Evolutionary conservation across 192 early-diverging fungal species (phyloP).

Genomic region (Rhizophagus sp.): DNA sequence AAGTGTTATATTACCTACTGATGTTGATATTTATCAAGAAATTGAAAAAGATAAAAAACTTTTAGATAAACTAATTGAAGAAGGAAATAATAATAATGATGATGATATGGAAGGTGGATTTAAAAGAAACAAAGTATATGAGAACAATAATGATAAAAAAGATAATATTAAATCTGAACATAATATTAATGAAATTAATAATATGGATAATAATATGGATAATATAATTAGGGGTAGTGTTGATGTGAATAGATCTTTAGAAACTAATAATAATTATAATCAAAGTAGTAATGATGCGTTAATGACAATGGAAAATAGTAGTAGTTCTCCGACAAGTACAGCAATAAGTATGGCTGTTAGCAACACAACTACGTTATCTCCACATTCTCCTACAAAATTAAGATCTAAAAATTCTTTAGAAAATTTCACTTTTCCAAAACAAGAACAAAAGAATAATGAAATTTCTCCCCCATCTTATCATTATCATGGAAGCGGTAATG

Average conservation of each 20-base stretch:
- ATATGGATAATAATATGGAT: too few relatives aligned
- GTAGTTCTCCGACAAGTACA: background rate
- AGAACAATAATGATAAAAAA: background rate
- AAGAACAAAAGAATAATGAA: background rate
- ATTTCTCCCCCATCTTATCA: background rate
- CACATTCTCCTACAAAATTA: background rate
- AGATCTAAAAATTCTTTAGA: background rate
- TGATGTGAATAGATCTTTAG: too few relatives aligned
- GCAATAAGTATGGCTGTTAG: background rate
- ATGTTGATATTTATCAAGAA: constrained; percentile 49
- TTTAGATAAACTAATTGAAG: background rate
- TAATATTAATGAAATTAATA: too few relatives aligned
- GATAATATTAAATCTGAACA: background rate
- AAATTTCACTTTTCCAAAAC: background rate
- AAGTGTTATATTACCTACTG: constrained; percentile 37
- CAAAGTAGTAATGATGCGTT: too few relatives aligned
- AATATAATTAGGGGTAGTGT: too few relatives aligned
- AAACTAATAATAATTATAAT: too few relatives aligned
- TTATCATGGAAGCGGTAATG: too few relatives aligned
- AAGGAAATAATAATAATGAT: background rate
- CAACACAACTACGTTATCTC: background rate
- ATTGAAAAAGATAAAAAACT: constrained; percentile 39
- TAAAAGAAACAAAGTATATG: background rate
- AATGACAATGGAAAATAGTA: background rate
- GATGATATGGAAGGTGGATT: background rate